Evolutionary conservation across 1,284 basidiomycete species (phyloP), one percentile per base, ranked within the genome.

Genomic region (Cutaneotrichosporon arboriforme): DNA sequence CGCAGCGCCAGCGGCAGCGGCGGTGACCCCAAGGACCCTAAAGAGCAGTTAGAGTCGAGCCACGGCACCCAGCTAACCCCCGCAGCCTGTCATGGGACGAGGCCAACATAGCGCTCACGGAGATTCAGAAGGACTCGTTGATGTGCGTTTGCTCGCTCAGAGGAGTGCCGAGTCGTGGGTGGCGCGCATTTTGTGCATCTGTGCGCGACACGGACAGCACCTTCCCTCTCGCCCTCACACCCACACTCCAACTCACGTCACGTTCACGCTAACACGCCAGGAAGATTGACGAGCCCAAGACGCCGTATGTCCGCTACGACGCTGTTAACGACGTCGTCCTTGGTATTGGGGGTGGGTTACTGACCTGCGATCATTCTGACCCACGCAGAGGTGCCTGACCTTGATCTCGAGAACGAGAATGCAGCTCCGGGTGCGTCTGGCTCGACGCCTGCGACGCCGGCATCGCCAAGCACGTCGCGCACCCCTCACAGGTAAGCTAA

Each of bases 261-360:
- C n/a, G 1, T 12, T 8, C 17, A 1, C 4, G 8, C 46, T 50
- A 13, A 51, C 48, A 5, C 15, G n/a, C 26, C 43, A 75, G 73
- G 73, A 94, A 92, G 83, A 94, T 94, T 68, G 90, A 88, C 4
- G 90, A 94, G 70, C 90, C 90, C 47, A 94, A 94, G 81, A 94
- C 90, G n/a, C 90, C 90, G 0, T 94, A 87, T 74, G 90, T 94
- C 49, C 80, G 88, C 58, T 91, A 92, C 73, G 88, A 92, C 64
- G 82, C 88, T 0, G 84, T 87, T 72, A 87, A 86, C 39, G 90
- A 92, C 69, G 81, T 83, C 52, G 77, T 91, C 41, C 63, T 76
- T 10, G 82, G 85, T 17, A 59, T 66, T 83, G 87, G 87, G 47
- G 63, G 86, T 80, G 38, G 38, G 60, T 31, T 31, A 7, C 26